phyloP scores from a whole-genome alignment of 768 basidiomycete species.

The Agaricus blazei region DNA sequence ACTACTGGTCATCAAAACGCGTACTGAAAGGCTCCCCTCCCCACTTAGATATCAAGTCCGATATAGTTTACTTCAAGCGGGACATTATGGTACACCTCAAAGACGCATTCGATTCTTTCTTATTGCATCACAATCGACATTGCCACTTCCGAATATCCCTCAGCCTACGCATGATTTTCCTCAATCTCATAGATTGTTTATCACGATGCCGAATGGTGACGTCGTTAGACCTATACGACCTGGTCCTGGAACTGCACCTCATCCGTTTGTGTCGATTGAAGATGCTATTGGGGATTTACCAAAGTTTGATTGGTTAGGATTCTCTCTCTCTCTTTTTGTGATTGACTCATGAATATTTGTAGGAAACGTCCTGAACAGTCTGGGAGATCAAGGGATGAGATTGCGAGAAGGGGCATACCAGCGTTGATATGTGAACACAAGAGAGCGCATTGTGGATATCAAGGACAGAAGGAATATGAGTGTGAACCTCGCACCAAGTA shows the following conservation, averaged over 20 bases:
- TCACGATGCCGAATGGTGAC: conserved; percentile 43
- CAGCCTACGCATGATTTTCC: conserved; percentile 54
- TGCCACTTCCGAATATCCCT: conserved; percentile 42
- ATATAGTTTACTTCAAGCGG: conserved; percentile 46
- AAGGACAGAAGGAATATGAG: conserved; percentile 26
- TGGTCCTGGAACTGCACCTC: conserved; percentile 46
- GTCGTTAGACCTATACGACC: conserved; percentile 40
- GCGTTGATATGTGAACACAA: conserved; percentile 30
- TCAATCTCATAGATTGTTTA: conserved; percentile 34
- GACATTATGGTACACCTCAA: conserved; percentile 54
- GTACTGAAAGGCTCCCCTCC: neutral
- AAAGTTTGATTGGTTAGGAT: conserved; percentile 78
- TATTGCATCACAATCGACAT: conserved; percentile 37
- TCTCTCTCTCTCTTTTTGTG: neutral
- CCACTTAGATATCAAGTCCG: conserved; percentile 46
- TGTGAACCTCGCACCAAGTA: conserved; percentile 32
- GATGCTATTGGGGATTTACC: conserved; percentile 75
- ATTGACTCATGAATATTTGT: neutral
- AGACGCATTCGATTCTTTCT: conserved; percentile 49
- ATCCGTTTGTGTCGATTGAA: conserved; percentile 53
- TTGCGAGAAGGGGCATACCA: conserved; percentile 21
- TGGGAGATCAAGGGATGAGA: conserved; percentile 14
- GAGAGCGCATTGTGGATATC: conserved; percentile 30
- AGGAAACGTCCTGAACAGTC: conserved; percentile 33
- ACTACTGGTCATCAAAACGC: neutral